Percentiles rank a stretch among this genome's conserved stretches.
phyloP scores from a whole-genome alignment of 225 moss, liverwort and hornwort species.

The Bryum argenteum region DNA sequence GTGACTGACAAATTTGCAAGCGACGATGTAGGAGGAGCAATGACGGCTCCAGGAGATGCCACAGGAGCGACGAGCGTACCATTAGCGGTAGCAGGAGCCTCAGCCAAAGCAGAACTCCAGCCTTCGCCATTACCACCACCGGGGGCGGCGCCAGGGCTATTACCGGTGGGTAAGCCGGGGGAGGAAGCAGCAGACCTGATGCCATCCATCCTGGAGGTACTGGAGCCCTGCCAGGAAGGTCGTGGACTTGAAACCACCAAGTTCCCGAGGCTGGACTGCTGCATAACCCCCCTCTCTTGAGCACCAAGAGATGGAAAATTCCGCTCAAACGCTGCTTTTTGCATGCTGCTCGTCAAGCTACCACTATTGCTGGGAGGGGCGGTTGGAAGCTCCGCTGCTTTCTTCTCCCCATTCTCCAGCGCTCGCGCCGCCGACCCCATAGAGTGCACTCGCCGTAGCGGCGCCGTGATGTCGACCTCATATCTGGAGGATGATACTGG shows the following conservation, averaged over 20 bases:
- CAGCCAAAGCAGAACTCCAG: constrained; percentile 96
- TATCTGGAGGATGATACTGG: constrained; percentile 59
- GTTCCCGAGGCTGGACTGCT: constrained; percentile 76
- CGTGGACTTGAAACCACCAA: constrained; percentile 83
- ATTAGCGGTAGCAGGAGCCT: constrained; percentile 70
- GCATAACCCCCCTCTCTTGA: constrained; percentile 78
- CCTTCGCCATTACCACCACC: constrained; percentile 81
- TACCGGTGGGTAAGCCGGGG: constrained; percentile 51
- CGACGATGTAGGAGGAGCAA: constrained; percentile 43
- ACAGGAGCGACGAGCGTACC: constrained; percentile 51
- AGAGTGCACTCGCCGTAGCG: constrained; percentile 85
- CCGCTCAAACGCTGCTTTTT: constrained; percentile 93
- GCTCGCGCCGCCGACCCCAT: constrained; percentile 80
- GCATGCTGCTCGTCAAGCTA: constrained; percentile 96
- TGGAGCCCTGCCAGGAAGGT: constrained; percentile 94
- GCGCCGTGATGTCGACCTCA: constrained; percentile 59
- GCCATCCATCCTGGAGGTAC: constrained; percentile 76
- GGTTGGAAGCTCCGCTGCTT: constrained; percentile 66
- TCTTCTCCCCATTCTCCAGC: constrained; percentile 95
- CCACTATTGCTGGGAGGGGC: constrained; percentile 84
- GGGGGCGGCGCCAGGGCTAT: constrained; percentile 36
- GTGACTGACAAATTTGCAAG: constrained; percentile 38
- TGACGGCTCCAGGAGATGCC: constrained; percentile 37
- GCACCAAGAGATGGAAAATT: constrained; percentile 98
- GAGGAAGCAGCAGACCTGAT: constrained; percentile 73